Evolutionary conservation across 2,329 filamentous ascomycete genomes (phyloP).

Genomic region (Calonectria multiphialidica): DNA sequence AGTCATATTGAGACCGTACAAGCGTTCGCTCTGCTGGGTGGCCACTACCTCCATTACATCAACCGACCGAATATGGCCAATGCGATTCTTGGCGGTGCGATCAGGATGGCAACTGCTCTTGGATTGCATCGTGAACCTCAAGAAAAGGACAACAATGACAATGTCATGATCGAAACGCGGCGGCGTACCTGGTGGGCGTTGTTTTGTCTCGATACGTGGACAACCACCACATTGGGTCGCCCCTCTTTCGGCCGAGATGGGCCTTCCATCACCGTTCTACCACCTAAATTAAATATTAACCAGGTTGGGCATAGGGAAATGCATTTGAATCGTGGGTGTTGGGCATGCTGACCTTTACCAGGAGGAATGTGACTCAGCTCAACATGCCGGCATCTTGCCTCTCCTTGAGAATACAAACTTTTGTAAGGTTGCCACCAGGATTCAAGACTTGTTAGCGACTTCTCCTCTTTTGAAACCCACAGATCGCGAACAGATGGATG

Average conservation of each 20-base stretch:
- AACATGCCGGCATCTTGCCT: conserved; percentile 75
- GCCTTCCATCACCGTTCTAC: conserved; percentile 73
- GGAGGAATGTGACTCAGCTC: conserved; percentile 60
- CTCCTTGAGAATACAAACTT: conserved; percentile 84
- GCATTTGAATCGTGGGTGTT: not conserved
- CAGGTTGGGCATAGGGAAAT: conserved; percentile 36
- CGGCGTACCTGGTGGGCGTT: conserved; percentile 81
- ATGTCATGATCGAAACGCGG: conserved; percentile 62
- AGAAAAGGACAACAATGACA: conserved; percentile 3
- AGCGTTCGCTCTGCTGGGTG: conserved; percentile 76
- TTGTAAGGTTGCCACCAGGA: conserved; percentile 81
- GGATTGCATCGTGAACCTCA: conserved; percentile 73
- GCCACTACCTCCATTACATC: conserved; percentile 81
- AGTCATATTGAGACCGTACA: conserved; percentile 75
- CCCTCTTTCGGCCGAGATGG: conserved; percentile 78
- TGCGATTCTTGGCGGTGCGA: conserved; percentile 76
- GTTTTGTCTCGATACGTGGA: conserved; percentile 81
- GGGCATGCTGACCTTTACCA: not conserved
- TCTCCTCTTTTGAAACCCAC: conserved; percentile 74
- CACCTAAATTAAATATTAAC: conserved; percentile 66
- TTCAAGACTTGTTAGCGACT: conserved; percentile 82
- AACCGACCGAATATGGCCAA: conserved; percentile 82
- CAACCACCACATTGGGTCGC: conserved; percentile 76
- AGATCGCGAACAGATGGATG: conserved; percentile 75
- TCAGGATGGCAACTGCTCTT: conserved; percentile 78